Conservation (phyloP, 192 early-diverging fungal species). For the Rhizophlyctis rosea region DNA sequence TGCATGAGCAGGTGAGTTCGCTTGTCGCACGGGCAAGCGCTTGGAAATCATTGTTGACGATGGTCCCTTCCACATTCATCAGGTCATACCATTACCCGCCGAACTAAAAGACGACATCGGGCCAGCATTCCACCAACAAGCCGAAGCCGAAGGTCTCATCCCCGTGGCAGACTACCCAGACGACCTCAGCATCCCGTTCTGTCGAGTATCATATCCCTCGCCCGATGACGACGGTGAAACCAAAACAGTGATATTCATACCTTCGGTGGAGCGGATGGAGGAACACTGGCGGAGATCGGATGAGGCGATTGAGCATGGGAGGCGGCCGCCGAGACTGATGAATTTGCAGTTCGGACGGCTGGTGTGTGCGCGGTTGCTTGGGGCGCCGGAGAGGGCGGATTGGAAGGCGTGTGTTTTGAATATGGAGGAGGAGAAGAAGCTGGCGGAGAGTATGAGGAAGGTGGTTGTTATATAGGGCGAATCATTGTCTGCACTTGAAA, state of each 20-base stretch:
- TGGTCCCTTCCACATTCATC: slow-evolving; percentile 1
- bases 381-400: slow-evolving; percentile 62
- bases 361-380: slow-evolving; percentile 66
- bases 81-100: slow-evolving; percentile 53
- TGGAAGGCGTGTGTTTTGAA: slow-evolving; percentile 76
- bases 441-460: slow-evolving; percentile 24
- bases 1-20: slow-evolving; percentile 63
- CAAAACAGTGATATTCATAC: slow-evolving; percentile 24
- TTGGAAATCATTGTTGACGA: slow-evolving; percentile 34
- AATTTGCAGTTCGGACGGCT: slow-evolving; percentile 79
- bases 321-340: slow-evolving; percentile 42
- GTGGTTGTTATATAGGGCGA: slow-evolving; percentile 15
- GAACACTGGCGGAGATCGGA: slow-evolving; percentile 5
- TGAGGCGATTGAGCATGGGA: slow-evolving; percentile 11
- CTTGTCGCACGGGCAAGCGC: slow-evolving; percentile 26
- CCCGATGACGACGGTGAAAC: neutral
- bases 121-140: slow-evolving; percentile 41
- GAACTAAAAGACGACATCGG: slow-evolving; percentile 36
- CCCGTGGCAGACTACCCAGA: slow-evolving; percentile 31
- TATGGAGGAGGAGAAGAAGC: slow-evolving; percentile 57
- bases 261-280: slow-evolving; percentile 13
- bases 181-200: slow-evolving; percentile 19
- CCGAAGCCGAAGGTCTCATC: slow-evolving; percentile 33
- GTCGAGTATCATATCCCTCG: slow-evolving; percentile 32
- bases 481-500: too few species aligned